Base-by-base conservation (phyloP, 805 yeast species). In the Danielia oregonensis region DNA sequence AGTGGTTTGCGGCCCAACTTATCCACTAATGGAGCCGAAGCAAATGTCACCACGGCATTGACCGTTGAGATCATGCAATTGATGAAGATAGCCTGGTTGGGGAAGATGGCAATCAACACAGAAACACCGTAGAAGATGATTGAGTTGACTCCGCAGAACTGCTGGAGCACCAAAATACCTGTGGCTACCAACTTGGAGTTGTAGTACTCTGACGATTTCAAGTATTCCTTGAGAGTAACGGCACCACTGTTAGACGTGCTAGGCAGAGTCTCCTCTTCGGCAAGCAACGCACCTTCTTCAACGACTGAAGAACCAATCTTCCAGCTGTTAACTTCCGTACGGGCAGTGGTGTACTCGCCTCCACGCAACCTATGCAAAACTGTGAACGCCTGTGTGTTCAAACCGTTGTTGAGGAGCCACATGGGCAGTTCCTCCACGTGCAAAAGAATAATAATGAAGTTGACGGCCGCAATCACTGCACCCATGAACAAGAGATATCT, bases 121-220 rank as follows among this genome's bases (percentile, higher is more conserved):
- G 86, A 76, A 4, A 91, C 96, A 4, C 98, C 98, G 57, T 91
- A 93, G 55, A 91, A 86, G 14, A 93, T 78, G 40, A 93, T 87
- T 2, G 96, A 79, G 57, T 93, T 93, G 54, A 93, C 86, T 22
- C 98, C 98, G 48, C 87, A 79, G 38, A 91, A 76, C 57, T 93
- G 98, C 63, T 93, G 98, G 12, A 89, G 82, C 14, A 81, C 63
- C 68, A 89, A 74, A 12, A 87, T 71, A 2, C 82, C 76, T 0
- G 88, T 76, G 7, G 88, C 84, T 1, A 80, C 82, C 13, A 73
- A 49, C 30, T 80, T 67, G 4, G 93, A 79, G 33, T 74, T 74
- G 22, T 62, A 56, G 59, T 74, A 87, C 28, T 59, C 68, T 0
- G 75, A 61, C 12, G 69, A 61, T 0, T 67, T 65, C 28, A 83